Evolutionary conservation across 1,284 basidiomycete species (phyloP), one percentile per base, ranked within the genome.

Genomic region (Agroathelia rolfsii): DNA sequence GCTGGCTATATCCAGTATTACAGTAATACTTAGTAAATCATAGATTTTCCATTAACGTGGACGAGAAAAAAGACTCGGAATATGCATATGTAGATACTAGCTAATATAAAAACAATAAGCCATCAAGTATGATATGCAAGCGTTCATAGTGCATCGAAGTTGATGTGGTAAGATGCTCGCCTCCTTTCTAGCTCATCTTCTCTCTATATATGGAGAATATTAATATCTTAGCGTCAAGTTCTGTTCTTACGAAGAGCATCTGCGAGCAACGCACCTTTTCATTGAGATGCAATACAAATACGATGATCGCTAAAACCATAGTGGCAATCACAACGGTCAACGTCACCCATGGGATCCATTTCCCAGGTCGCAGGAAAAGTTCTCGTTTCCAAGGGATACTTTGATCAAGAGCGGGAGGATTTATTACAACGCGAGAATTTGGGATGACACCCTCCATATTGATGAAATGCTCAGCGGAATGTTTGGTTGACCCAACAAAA

Each of bases 291-390:
- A 98, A 55, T 33, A 88, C 76, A 26, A 92, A 68, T 30, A 96
- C 90, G 29, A 96, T 82, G 11, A 76, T 60, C 0, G 80, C 87
- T 26, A 99, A 62, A 22, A 87, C 51, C 1, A 76, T 48, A 26
- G 84, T 87, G 3, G 83, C 76, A 2, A 70, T 76, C 3, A 90
- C 62, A 0, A 96, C 77, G 0, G 84, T 88, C 24, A 90, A 58
- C 3, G 85, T 92, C 8, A 99, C 95, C 86, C 85, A 94, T 1
- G 90, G 89, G 42, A 97, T 89, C 93, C 94, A 98, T 46, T 93
- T 86, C 10, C 93, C 94, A 1, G 94, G 94, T 28, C 92, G 68
- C 45, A 99, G 59, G 52, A 89, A 98, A 38, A 98, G 60, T 62
- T 96, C 86, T 37, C 79, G 74, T 45, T 76, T 83, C 95, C 95